Percentiles rank a stretch among this genome's conserved stretches.
Conservation (phyloP, 305 asterid species). For the Fraxinus latifolia region DNA sequence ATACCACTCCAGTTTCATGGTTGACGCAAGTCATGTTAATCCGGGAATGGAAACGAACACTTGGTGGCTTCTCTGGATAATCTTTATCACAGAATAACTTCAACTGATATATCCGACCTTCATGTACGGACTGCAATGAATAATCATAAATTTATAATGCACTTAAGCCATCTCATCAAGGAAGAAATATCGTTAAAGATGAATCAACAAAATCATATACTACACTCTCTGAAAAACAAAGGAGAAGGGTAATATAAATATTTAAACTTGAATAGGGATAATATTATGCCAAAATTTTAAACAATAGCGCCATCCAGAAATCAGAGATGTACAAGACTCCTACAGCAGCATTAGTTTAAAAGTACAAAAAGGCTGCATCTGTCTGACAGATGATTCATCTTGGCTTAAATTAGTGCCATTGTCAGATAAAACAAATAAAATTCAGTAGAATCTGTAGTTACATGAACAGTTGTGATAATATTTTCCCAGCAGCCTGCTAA, state of each 20-base stretch:
- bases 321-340: not conserved
- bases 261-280: not conserved
- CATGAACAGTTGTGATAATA: not conserved
- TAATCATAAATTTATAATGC: not conserved
- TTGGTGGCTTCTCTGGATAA: conserved; percentile 60
- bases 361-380: not conserved
- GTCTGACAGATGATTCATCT: not conserved
- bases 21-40: conserved; percentile 53
- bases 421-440: not conserved
- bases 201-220: not conserved
- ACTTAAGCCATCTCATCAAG: conserved; percentile 1
- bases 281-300: not conserved
- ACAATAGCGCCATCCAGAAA: not conserved
- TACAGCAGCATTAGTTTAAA: not conserved
- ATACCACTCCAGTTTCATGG: conserved; percentile 58
- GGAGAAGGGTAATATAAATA: not conserved
- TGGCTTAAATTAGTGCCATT: not conserved
- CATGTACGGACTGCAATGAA: conserved; percentile 45
- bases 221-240: not conserved
- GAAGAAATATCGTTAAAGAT: not conserved
- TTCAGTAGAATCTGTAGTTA: not conserved
- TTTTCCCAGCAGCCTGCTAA: not conserved
- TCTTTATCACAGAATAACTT: conserved; percentile 56
- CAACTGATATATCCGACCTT: conserved; percentile 57
- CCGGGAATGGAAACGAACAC: conserved; percentile 51